phyloP scores from a whole-genome alignment of 371 early-diverging fungal genomes.

The Rhizopus microsporus region DNA sequence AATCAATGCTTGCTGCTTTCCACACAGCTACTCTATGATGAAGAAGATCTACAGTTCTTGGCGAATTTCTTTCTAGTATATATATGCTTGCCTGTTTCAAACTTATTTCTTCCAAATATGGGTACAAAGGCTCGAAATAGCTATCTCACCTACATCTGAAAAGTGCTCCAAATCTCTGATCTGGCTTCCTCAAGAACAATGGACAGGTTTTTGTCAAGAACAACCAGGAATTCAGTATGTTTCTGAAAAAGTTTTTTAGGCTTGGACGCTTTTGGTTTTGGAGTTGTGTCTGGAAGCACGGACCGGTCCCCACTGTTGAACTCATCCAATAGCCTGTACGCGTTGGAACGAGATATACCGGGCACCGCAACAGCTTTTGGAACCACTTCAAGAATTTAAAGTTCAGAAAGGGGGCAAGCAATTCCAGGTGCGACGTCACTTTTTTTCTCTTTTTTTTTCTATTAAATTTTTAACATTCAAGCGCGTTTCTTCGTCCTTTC shows the following conservation, averaged over 20 bases:
- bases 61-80: neutral
- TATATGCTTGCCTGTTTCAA: constrained; percentile 10
- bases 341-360: constrained; percentile 10
- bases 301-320: constrained; percentile 8
- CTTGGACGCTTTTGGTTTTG: constrained; percentile 5
- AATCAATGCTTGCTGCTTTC: constrained; percentile 8
- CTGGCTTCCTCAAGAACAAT: constrained; percentile 7
- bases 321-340: constrained; percentile 10
- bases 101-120: constrained; percentile 10
- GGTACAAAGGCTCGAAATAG: constrained; percentile 11
- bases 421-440: neutral
- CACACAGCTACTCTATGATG: neutral
- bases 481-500: too few species aligned
- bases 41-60: constrained; percentile 4
- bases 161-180: neutral
- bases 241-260: constrained; percentile 10
- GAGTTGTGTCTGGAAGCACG: neutral
- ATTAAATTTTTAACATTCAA: too few species aligned
- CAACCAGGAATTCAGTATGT: constrained; percentile 4
- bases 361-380: constrained; percentile 7
- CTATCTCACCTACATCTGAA: constrained; percentile 2
- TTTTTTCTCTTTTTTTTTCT: neutral
- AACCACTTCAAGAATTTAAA: too few species aligned
- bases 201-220: constrained; percentile 3
- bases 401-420: too few species aligned